Evolutionary conservation across 768 basidiomycete genomes (phyloP), one percentile per base, ranked within the genome.

Genomic region (Phaeotremella skinneri): DNA sequence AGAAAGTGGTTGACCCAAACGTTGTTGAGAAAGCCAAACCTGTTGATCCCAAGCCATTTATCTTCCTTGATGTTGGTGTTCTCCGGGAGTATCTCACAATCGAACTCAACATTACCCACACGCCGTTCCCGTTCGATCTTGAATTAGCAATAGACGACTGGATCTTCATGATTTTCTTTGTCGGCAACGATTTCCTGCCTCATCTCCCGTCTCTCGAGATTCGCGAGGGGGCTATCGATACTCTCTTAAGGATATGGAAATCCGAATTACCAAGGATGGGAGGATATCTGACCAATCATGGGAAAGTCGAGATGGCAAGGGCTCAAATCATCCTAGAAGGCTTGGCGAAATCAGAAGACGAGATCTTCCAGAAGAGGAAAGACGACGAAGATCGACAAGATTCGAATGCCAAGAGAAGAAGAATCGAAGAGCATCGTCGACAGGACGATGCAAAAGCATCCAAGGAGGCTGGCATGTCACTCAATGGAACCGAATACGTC

Each of bases 121-220:
- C 83, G 17, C 80, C 86, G 1, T 92, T 96, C 80, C 85, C 87
- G 30, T 97, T 94, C 83, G 85, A 89, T 70, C 82, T 97, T 77
- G 96, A 99, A 79, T 87, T 88, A 78, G 92, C 96, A 34, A 89
- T 99, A 78, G 96, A 99, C 83, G 96, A 99, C 78, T 99, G 96
- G 96, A 91, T 99, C 68, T 85, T 99, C 73, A 85, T 99, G 72
- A 98, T 98, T 68, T 99, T 99, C 85, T 97, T 99, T 79, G 96
- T 99, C 76, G 96, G 96, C 68, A 99, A 99, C 81, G 91, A 97
- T 81, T 93, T 99, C 83, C 83, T 99, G 69, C 96, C 96, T 21
- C 96, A 99, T 80, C 83, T 99, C 58, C 96, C 96, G 25, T 91
- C 89, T 59, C 85, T 99, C 82, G 96, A 99, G 82, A 99, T 99